Base-by-base conservation (phyloP, 2,329 filamentous ascomycete species). In the Scytalidium sp. region DNA sequence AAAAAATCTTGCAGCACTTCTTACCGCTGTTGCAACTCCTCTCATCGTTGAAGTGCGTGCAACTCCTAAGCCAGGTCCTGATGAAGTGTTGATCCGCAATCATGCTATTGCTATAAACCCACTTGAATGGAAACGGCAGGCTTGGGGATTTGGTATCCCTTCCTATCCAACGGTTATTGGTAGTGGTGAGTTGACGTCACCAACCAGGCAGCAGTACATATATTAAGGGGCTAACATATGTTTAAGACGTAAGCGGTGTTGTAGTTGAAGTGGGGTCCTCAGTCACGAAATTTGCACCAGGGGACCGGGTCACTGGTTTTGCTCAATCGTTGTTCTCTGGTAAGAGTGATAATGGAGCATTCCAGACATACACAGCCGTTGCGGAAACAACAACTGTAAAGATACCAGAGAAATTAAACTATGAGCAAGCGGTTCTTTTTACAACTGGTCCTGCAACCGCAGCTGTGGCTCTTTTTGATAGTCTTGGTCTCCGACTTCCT, bases 291-390 rank as follows among this genome's bases (percentile, higher is more conserved):
- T 60, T 60, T 50, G 51, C 53, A 19, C 29, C 46, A 8, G 56
- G 57, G n/a, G 58, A 60, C 69, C 73, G 2, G 63, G 78, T 59
- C 75, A 79, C 53, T 73, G 78, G 58, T 3, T 59, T 56, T 32
- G 52, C 32, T 15, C 52, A 44, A 19, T 43, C n/a, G 64, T 67
- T 21, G 63, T 70, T 10, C 65, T 74, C 50, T 65, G 70, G 49
- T n/a, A 75, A 56, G 64, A 69, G 46, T 10, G 59, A 49, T 51
- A 45, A 20, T 45, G 58, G 43, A 41, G 63, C 62, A 6, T 77
- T 75, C 42, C 74, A 76, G 47, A 69, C 74, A 40, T 58, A 58
- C 1, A 73, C 67, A 3, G 58, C 76, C 10, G 61, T 76, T 3
- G 68, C 69, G 2, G 74, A 68, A 61, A 67, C 71, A 50, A 70